Evolutionary conservation across 2,329 filamentous ascomycete genomes (phyloP), one percentile per base, ranked within the genome.

Genomic region (Cryphonectria japonica): DNA sequence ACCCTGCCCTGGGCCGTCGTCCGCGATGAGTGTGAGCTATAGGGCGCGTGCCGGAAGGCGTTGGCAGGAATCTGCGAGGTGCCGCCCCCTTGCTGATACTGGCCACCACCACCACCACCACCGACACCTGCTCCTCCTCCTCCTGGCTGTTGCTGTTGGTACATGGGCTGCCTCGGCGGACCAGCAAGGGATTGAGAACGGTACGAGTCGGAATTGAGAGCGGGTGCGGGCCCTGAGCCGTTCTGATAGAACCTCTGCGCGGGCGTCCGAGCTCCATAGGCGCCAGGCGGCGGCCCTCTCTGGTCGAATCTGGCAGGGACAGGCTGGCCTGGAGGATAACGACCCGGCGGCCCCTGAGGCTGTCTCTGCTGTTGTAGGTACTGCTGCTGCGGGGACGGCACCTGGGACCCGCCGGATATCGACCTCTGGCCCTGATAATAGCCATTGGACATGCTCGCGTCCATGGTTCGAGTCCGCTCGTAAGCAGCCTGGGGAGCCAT

Each of bases 161-260:
- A 93, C 81, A 92, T 89, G 72, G 89, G 89, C 50, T 92, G 93
- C 73, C 94, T 89, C 67, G 91, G 87, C 74, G 88, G 87, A 73
- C 90, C 91, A 52, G 94, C 95, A 78, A 99, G 90, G 46, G 95
- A 98, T 77, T 97, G 94, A n/a, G 96, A 97, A 71, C 96, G 90
- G 82, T 94, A 97, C 7, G 91, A 86, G 80, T 98, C 95, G 50
- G 89, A 91, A 79, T 96, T 96, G 82, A 97, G 82, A 61, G 94
- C 93, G 65, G 93, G 90, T 19, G 82, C 84, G 13, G 90, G 86
- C 29, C 88, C 87, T 76, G 87, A 87, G 70, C 86, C 85, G 43
- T 73, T 73, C 72, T 89, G 88, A 77, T 92, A 89, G 75, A 87
- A 88, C 68, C 89, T 86, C 76, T 91, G 86, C 76, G 80, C 83